Conservation (phyloP, 2,329 filamentous ascomycete species). For the Microthyrium microscopicum region DNA sequence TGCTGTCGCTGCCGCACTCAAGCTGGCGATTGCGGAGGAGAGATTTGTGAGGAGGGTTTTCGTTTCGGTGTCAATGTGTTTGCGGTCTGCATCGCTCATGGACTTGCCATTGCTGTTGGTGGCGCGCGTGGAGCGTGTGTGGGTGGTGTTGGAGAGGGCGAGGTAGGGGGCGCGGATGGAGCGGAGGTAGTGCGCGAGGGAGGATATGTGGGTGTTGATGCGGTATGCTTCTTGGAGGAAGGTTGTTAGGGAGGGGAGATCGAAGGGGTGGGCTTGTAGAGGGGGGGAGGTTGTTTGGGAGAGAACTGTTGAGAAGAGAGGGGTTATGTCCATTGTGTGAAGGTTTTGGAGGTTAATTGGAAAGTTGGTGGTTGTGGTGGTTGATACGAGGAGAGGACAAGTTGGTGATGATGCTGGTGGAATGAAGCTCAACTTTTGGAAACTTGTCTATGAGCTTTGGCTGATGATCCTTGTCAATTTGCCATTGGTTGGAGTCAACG, state of each 20-base stretch:
- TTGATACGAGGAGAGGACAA: too few relatives aligned
- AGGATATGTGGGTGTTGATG: slow-evolving; percentile 75
- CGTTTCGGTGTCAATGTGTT: slow-evolving; percentile 73
- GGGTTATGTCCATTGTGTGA: slow-evolving; percentile 6
- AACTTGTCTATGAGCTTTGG: too few relatives aligned
- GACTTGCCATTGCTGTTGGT: slow-evolving; percentile 24
- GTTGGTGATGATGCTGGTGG: too few relatives aligned
- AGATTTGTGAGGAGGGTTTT: slow-evolving; percentile 75
- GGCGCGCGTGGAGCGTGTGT: slow-evolving; percentile 26
- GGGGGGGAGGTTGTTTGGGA: not conserved
- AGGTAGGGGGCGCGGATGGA: slow-evolving; percentile 83
- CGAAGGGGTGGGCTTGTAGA: slow-evolving; percentile 12
- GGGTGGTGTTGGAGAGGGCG: slow-evolving; percentile 56
- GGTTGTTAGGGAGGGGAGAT: slow-evolving; percentile 44
- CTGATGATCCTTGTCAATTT: too few relatives aligned
- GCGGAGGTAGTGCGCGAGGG: slow-evolving; percentile 63
- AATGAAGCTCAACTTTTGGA: too few relatives aligned
- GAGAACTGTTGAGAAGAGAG: slow-evolving; percentile 1
- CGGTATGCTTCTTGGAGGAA: slow-evolving; percentile 89
- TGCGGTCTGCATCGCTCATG: slow-evolving; percentile 69
- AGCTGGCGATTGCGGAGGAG: slow-evolving; percentile 60
- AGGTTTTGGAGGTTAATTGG: not conserved
- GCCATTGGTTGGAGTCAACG: too few relatives aligned
- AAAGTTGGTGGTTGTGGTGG: not conserved
- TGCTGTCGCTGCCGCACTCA: slow-evolving; percentile 68